phyloP scores from a whole-genome alignment of 148 eudicot species.

The Fagopyrum tataricum region DNA sequence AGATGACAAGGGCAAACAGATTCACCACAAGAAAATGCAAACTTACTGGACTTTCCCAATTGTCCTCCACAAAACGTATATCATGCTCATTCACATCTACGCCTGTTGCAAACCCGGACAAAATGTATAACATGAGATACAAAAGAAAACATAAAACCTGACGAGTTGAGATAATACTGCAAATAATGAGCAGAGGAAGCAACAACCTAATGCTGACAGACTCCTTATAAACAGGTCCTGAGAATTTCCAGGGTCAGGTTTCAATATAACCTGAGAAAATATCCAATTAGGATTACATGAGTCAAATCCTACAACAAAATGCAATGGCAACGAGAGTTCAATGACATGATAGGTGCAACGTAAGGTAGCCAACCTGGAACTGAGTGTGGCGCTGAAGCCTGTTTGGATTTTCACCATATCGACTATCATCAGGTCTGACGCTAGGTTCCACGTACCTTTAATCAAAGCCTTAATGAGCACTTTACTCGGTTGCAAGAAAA shows the following conservation, averaged over 20 bases:
- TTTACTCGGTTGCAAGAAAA: not conserved
- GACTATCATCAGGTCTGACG: constrained; percentile 98
- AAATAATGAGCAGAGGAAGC: not conserved
- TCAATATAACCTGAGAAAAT: constrained; percentile 75
- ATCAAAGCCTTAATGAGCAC: constrained; percentile 20
- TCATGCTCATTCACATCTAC: constrained; percentile 90
- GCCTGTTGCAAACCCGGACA: constrained; percentile 43
- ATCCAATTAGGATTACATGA: constrained; percentile 15
- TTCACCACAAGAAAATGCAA: constrained; percentile 1
- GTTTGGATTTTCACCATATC: constrained; percentile 97
- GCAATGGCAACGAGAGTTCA: constrained; percentile 2
- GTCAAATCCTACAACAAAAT: constrained; percentile 11
- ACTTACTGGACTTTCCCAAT: constrained; percentile 99
- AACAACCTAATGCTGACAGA: constrained; percentile 81
- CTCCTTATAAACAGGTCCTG: constrained; percentile 93
- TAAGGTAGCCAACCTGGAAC: constrained; percentile 60
- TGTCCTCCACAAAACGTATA: constrained; percentile 99
- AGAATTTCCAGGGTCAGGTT: constrained; percentile 99
- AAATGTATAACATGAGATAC: constrained; percentile 1
- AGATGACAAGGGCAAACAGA: not conserved
- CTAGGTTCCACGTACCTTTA: constrained; percentile 96
- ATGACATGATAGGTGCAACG: not conserved
- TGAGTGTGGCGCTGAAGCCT: constrained; percentile 99
- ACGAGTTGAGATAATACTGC: not conserved
- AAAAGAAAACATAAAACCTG: not conserved